Base-by-base conservation (phyloP, 2,329 filamentous ascomycete species). In the Penicillium sp. region DNA sequence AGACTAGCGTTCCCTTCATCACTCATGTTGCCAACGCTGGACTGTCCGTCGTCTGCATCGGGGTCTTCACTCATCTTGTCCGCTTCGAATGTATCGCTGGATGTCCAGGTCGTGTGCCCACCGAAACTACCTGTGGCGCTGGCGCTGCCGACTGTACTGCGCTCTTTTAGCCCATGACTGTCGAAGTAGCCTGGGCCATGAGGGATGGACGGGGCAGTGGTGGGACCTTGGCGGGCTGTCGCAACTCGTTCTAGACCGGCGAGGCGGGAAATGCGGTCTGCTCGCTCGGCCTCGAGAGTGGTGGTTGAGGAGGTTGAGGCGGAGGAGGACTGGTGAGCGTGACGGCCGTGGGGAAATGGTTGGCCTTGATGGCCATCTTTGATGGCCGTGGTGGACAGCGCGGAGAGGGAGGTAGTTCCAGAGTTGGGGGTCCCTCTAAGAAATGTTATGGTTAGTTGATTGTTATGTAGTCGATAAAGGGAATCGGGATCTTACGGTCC, bases 321-420 rank as follows among this genome's bases (percentile, higher is more conserved):
- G 76, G 65, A 84, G 74, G 70, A 85, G 76, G 64, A 82, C 46
- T 84, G 83, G 41, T 73, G 72, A 36, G 73, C 71, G 56, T 79
- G 78, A 51, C 81, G 79, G 52, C 73, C 72, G 53, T 82, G 80
- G 52, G 85, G 81, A 26, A 85, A 83, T 26, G 87, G 81, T 68
- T 91, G 85, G 58, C 93, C 93, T 55, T 90, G 89, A 68, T 96
- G 90, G 63, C 93, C 93, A 70, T 97, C 93, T 74, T 96, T 96
- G 80, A 96, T 96, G 47, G 93, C 93, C 12, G 90, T 94, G 16
- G 93, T 96, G 15, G 90, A 95, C 44, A 97, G 82, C 38, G 91
- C 87, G 24, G 90, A 96, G 66, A 97, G 86, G 47, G 91, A 95
- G 12, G 92, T 96, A 3, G 90, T 95, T 38, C 89, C 88, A 61